Evolutionary conservation across 2,329 filamentous ascomycete species (phyloP).

Genomic region (Dactylellina cionopaga): DNA sequence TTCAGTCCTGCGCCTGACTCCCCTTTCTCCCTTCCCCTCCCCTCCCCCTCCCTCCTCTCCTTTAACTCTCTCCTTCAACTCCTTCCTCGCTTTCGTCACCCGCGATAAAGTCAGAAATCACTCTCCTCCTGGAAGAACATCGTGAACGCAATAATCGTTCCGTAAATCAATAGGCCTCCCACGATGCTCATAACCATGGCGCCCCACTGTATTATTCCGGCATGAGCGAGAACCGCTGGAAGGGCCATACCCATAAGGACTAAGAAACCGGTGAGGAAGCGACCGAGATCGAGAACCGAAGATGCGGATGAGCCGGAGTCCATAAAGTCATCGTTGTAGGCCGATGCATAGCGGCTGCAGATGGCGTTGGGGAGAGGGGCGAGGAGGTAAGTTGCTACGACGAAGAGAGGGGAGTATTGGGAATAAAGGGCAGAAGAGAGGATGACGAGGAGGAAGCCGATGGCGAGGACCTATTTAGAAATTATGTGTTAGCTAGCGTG

Average conservation of each 20-base stretch:
- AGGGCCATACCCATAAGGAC: conserved; percentile 97
- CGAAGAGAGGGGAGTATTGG: conserved; percentile 92
- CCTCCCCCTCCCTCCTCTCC: neutral
- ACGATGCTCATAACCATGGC: conserved; percentile 96
- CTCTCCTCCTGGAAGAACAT: conserved; percentile 99
- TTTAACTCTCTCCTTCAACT: conserved; percentile 56
- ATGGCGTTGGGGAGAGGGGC: conserved; percentile 97
- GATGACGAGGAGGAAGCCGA: conserved; percentile 98
- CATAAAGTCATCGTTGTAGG: conserved; percentile 84
- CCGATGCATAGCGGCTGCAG: conserved; percentile 84
- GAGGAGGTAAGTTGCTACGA: conserved; percentile 93
- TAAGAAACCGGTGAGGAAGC: conserved; percentile 93
- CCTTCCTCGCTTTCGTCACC: neutral
- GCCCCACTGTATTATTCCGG: conserved; percentile 79
- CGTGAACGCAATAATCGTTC: conserved; percentile 96
- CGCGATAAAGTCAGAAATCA: conserved; percentile 84
- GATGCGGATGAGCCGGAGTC: conserved; percentile 77
- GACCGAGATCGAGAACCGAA: conserved; percentile 88
- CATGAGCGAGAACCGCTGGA: conserved; percentile 86
- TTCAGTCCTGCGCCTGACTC: too few relatives aligned
- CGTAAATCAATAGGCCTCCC: conserved; percentile 93
- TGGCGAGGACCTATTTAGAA: conserved; percentile 79
- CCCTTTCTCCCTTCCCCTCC: conserved; percentile 55
- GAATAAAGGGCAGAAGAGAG: conserved; percentile 95
- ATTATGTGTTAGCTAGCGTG: neutral